These are phyloP conservation scores for Polygonum aviculare DNA, from an alignment of 148 eudicot genomes.

Conservation along the genomic window DNA sequence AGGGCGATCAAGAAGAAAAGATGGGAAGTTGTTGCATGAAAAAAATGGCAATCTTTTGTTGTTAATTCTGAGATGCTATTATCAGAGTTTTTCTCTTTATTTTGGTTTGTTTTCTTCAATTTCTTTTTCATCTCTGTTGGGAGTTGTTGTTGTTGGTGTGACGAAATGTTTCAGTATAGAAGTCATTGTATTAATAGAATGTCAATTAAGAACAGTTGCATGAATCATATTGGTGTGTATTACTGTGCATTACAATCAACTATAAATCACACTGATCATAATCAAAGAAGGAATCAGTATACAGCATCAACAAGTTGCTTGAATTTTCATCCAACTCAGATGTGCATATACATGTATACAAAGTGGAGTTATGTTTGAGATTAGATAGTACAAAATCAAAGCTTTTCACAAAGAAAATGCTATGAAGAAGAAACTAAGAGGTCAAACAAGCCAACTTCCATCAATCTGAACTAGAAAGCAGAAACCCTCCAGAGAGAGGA, in stretches of 20 bases:
- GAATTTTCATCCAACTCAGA: background rate
- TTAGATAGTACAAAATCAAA: background rate
- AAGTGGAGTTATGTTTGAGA: background rate
- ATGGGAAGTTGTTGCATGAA: conserved; percentile 1
- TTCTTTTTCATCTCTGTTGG: background rate
- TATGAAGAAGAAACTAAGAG: background rate
- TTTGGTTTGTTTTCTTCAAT: background rate
- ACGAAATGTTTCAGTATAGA: background rate
- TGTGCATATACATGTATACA: background rate
- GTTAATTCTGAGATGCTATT: background rate
- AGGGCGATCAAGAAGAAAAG: conserved; percentile 44
- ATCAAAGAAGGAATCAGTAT: background rate
- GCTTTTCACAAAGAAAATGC: background rate
- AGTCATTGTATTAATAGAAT: background rate
- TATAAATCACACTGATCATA: background rate
- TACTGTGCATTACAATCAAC: background rate
- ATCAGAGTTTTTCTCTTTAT: background rate
- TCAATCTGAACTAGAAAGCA: background rate
- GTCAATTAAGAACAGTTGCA: background rate
- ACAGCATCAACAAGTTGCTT: background rate
- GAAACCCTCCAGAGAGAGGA: background rate
- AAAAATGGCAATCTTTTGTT: background rate
- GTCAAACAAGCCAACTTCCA: background rate
- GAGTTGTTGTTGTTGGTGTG: background rate
- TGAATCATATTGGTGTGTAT: background rate